Base-by-base conservation (phyloP, 1,284 basidiomycete species). In the Ustilago vetiveriae region DNA sequence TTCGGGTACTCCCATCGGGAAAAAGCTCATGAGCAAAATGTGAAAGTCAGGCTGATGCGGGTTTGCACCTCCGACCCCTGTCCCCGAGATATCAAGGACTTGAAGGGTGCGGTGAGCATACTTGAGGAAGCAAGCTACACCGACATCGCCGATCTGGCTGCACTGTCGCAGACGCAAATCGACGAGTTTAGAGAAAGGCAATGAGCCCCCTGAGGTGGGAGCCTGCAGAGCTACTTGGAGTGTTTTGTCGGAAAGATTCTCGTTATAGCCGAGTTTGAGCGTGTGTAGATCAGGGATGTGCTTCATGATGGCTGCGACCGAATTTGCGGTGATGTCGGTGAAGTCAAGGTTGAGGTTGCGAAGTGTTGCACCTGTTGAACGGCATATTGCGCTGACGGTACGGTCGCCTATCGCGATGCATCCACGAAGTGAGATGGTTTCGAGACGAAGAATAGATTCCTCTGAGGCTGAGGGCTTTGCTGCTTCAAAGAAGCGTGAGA, bases 331-430 rank as follows among this genome's bases (percentile, higher is more conserved):
- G 21, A 69, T 38, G 47, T 69, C 59, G 24, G 66, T 69, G n/a
- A 43, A 63, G 47, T 69, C 66, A 17, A 69, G 38, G 21, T 69
- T 69, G 45, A 69, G 50, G 21, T 69, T 58, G n/a, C 33, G 41
- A 9, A 69, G 50, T 7, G 59, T 63, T 13, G 46, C 8, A 16
- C 59, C 59, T 1, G 58, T 57, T 1, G 58, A 53, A 3, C 47
- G 44, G 30, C 58, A 62, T 32, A 69, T 44, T 3, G 58, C 66
- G 17, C 3, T 32, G 23, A 69, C 54, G 27, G 50, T 51, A 6
- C 53, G 58, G 26, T 69, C 66, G 21, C 58, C 57, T 9, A 69
- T 33, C 8, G 53, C 43, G 13, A 69, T 45, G 30, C 66, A 69
- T 0, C 66, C 66, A 13, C 41, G 35, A 5, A 69, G 27, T 9